Evolutionary conservation across 805 yeast genomes (phyloP), one percentile per base, ranked within the genome.

Genomic region (Pichia phayaonensis): DNA sequence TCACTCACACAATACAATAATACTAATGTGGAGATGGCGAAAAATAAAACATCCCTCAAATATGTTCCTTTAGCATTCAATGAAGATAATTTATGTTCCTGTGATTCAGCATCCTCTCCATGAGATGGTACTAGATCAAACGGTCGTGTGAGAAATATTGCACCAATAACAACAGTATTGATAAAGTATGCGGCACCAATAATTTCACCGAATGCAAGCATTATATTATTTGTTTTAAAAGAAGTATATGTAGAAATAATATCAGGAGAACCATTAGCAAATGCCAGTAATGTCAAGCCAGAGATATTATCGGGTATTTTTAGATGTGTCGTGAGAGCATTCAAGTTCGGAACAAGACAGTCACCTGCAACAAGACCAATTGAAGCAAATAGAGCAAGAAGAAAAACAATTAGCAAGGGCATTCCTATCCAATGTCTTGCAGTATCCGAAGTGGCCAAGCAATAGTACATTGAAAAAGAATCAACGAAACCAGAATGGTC

Each of bases 221-320:
- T 77, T 0, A 83, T 81, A 16, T 84, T 80, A 13, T 79, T 83
- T 0, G 81, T 69, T 16, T 73, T 74, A 74, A 94, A 78, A 1
- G 97, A 95, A 42, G 84, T 82, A 60, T 83, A 88, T 0, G 96
- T 90, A 46, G 90, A 79, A 46, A 90, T 74, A 2, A 92, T 82
- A 65, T 92, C 99, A 0, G 97, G 97, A 0, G 95, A 76, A 1
- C 96, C 95, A 66, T 92, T 92, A 1, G 97, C 99, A 56, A 92
- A 75, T 0, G 98, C 96, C 53, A 92, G 69, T 20, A 92, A 69
- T 0, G 97, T 90, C 57, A 94, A 76, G 0, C 99, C 99, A 8
- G 94, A 84, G 12, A 94, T 70, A 55, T 86, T 81, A 50, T 89
- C 95, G 2, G 95, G 83, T 29, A 94, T 72, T 13, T 77, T 74